Evolutionary conservation across 2,329 filamentous ascomycete species (phyloP), one percentile per base, ranked within the genome.

Genomic region (Corynespora cassiicola): DNA sequence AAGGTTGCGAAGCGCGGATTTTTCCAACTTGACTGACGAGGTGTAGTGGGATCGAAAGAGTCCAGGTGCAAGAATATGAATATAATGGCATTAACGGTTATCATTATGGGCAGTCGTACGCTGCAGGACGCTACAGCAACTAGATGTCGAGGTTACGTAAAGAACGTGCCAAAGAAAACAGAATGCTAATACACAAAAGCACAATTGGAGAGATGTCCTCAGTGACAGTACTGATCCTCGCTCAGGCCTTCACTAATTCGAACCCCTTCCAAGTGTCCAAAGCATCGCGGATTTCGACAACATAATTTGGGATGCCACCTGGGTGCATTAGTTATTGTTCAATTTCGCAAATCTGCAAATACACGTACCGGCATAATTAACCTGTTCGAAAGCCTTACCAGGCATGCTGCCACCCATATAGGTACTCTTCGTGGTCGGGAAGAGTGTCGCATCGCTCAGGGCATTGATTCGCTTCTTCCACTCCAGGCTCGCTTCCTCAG

Each of bases 321-420:
- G 61, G 52, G 45, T 53, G 68, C 7, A 31, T 31, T 31, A 31
- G 28, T 17, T 15, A 9, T 7, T 31, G 14, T 6, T 6, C 8
- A 16, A 31, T 31, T 6, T 31, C 7, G 7, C 9, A 15, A 18
- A 7, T 17, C 29, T 14, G 10, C 17, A 17, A 7, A 31, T 10
- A 6, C 15, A 42, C 2, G 61, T 66, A 16, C 66, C 66, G 6
- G 63, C 55, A 50, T 55, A 70, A 34, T 61, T 69, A 25, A 69
- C 46, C 24, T 64, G 63, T 52, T 70, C 68, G 18, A 58, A 51
- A 10, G 55, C 56, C 57, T 68, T 69, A 12, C 68, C 68, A 2
- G 63, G 60, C 6, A 71, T 61, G 32, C 65, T 71, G 23, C 63
- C 65, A 17, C 54, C 55, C 52, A 57, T 61, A 32, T 69, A 71